A percentile compares a stretch with the other conserved stretches of the same genome.
Evolutionary conservation across 148 eudicot species (phyloP).

Genomic region (Vaccinium darrowii): DNA sequence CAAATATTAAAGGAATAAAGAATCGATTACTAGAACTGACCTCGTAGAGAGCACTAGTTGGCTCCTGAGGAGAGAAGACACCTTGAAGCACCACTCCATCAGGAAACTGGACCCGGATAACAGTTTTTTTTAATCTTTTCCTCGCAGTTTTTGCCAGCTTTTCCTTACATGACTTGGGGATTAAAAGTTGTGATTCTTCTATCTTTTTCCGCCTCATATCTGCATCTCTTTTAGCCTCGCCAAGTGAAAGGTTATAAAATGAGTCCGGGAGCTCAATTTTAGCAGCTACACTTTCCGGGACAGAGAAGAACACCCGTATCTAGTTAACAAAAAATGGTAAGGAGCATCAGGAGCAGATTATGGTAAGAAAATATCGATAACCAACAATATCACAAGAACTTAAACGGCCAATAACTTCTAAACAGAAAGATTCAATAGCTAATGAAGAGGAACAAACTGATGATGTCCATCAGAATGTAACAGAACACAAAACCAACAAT

Average conservation of each 20-base stretch:
- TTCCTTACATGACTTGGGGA: conserved; percentile 86
- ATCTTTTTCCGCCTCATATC: conserved; percentile 72
- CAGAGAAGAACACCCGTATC: conserved; percentile 81
- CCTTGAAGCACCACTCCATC: conserved; percentile 98
- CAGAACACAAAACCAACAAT: not conserved
- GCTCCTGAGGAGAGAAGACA: conserved; percentile 68
- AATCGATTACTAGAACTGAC: conserved; percentile 23
- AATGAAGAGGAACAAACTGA: not conserved
- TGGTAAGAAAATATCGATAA: not conserved
- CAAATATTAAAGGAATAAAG: not conserved
- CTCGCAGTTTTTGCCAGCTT: conserved; percentile 87
- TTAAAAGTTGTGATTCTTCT: conserved; percentile 80
- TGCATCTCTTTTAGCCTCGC: conserved; percentile 83
- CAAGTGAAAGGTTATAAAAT: conserved; percentile 66
- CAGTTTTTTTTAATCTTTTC: conserved; percentile 54
- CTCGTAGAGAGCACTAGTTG: conserved; percentile 75
- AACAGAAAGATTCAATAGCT: not conserved
- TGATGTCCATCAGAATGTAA: not conserved
- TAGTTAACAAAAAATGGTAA: conserved; percentile 17
- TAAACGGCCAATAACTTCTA: not conserved
- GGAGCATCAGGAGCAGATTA: conserved; percentile 8
- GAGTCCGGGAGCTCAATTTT: conserved; percentile 89
- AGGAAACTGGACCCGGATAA: conserved; percentile 88
- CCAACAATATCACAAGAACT: conserved; percentile 6
- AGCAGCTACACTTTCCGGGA: conserved; percentile 76